phyloP scores from a whole-genome alignment of 1,139 yeast species.

The Diutina scorzettiae region DNA sequence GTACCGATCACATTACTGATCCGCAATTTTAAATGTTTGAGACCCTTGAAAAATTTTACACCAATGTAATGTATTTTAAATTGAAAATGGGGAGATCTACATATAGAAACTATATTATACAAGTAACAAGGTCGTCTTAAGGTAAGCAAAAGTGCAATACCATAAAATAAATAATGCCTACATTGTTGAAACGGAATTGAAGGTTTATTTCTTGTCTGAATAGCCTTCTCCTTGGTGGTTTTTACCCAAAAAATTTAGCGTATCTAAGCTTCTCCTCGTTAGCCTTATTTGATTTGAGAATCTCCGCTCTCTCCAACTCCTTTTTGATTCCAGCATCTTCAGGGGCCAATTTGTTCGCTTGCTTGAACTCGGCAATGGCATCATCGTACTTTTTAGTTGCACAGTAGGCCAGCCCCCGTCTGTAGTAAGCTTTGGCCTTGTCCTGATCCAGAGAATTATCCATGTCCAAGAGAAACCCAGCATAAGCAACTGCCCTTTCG shows the following conservation, averaged over 20 bases:
- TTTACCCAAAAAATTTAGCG: slow-evolving; percentile 40
- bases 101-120: too few relatives aligned
- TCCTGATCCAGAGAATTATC: slow-evolving; percentile 26
- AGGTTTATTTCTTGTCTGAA: too few relatives aligned
- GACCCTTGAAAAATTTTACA: too few relatives aligned
- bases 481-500: slow-evolving; percentile 36
- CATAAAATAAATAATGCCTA: too few relatives aligned
- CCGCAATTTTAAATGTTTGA: too few relatives aligned
- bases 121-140: too few relatives aligned
- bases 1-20: too few relatives aligned
- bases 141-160: too few relatives aligned
- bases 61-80: too few relatives aligned
- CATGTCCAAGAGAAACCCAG: slow-evolving; percentile 44
- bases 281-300: slow-evolving; percentile 27
- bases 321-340: slow-evolving; percentile 36
- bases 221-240: too few relatives aligned
- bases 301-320: slow-evolving; percentile 26
- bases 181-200: too few relatives aligned
- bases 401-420: slow-evolving; percentile 42
- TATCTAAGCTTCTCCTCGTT: slow-evolving; percentile 40
- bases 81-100: too few relatives aligned
- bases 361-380: slow-evolving; percentile 34
- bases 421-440: slow-evolving; percentile 48
- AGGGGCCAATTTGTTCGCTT: slow-evolving; percentile 35
- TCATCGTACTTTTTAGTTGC: slow-evolving; percentile 34